Conservation (phyloP, 2,329 filamentous ascomycete genomes). For the Neonectria ditissima region DNA sequence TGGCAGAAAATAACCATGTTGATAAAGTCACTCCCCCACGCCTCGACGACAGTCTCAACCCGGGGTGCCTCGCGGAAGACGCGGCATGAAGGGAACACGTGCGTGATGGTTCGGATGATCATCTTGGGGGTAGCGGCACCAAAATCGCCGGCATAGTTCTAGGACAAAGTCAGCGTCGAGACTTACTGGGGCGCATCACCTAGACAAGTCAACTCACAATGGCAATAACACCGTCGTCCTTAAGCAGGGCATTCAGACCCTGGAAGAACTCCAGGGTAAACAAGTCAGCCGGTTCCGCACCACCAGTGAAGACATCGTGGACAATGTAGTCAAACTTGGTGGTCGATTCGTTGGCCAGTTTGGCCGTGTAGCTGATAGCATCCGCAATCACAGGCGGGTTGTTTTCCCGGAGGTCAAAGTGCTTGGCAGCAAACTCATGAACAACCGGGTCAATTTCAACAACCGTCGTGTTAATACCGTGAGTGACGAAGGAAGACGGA, state of each 20-base stretch:
- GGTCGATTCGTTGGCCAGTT: slow-evolving; percentile 55
- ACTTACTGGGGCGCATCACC: not conserved
- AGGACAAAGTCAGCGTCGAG: slow-evolving; percentile 31
- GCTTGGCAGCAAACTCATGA: slow-evolving; percentile 82
- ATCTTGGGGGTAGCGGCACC: slow-evolving; percentile 79
- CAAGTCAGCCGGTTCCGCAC: slow-evolving; percentile 87
- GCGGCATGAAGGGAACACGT: slow-evolving; percentile 89
- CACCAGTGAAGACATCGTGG: slow-evolving; percentile 97
- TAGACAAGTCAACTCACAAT: slow-evolving; percentile 73
- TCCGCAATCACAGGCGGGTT: slow-evolving; percentile 86
- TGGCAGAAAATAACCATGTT: slow-evolving; percentile 98
- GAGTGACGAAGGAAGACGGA: slow-evolving; percentile 84
- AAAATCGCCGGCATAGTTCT: slow-evolving; percentile 97
- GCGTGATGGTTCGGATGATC: slow-evolving; percentile 83
- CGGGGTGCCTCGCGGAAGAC: slow-evolving; percentile 84
- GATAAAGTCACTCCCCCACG: slow-evolving; percentile 77
- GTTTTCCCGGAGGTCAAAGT: slow-evolving; percentile 83
- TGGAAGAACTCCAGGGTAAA: slow-evolving; percentile 89
- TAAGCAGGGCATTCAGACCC: slow-evolving; percentile 77
- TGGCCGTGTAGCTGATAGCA: slow-evolving; percentile 76
- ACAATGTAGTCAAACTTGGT: slow-evolving; percentile 88
- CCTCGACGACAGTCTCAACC: slow-evolving; percentile 59
- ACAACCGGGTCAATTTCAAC: slow-evolving; percentile 95
- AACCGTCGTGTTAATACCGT: slow-evolving; percentile 92
- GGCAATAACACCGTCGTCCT: slow-evolving; percentile 83